phyloP scores from a whole-genome alignment of 2,329 filamentous ascomycete genomes.

The Phialocephala subalpina region DNA sequence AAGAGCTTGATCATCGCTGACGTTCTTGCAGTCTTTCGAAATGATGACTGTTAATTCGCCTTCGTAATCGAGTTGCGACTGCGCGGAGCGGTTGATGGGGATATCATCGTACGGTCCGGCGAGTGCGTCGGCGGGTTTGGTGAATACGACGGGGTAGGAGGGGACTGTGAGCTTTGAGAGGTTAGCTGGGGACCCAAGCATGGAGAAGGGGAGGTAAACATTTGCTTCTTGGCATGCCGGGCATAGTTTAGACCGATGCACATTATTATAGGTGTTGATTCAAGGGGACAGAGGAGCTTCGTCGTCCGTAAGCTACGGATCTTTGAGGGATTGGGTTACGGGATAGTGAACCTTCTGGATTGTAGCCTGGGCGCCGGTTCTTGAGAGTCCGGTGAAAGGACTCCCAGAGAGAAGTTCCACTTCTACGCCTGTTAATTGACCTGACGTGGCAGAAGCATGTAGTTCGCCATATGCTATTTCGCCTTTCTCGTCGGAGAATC shows the following conservation, averaged over 20 bases:
- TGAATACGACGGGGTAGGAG: conserved; percentile 58
- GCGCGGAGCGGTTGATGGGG: conserved; percentile 55
- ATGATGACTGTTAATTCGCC: conserved; percentile 72
- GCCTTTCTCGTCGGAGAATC: conserved; percentile 47
- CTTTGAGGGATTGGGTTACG: too few species aligned
- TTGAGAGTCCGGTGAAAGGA: conserved; percentile 18
- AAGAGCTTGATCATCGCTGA: conserved; percentile 48
- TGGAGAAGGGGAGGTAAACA: background rate
- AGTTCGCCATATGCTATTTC: conserved; percentile 47
- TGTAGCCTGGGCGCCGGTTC: too few species aligned
- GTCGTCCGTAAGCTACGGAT: conserved; percentile 13
- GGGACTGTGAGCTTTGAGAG: conserved; percentile 45
- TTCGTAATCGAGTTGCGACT: conserved; percentile 62
- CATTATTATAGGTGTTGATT: conserved; percentile 55
- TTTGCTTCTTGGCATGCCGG: conserved; percentile 51
- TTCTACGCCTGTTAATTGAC: conserved; percentile 20
- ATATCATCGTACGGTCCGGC: conserved; percentile 48
- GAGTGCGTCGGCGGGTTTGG: conserved; percentile 55
- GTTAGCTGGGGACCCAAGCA: background rate
- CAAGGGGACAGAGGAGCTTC: conserved; percentile 28
- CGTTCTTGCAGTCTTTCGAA: conserved; percentile 49
- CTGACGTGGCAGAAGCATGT: conserved; percentile 14
- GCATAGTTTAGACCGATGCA: conserved; percentile 68
- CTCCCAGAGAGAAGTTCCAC: conserved; percentile 16
- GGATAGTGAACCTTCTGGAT: too few species aligned